Evolutionary conservation across 495 filamentous ascomycete species (phyloP), one percentile per base, ranked within the genome.

Genomic region (Umbilicaria muhlenbergii): DNA sequence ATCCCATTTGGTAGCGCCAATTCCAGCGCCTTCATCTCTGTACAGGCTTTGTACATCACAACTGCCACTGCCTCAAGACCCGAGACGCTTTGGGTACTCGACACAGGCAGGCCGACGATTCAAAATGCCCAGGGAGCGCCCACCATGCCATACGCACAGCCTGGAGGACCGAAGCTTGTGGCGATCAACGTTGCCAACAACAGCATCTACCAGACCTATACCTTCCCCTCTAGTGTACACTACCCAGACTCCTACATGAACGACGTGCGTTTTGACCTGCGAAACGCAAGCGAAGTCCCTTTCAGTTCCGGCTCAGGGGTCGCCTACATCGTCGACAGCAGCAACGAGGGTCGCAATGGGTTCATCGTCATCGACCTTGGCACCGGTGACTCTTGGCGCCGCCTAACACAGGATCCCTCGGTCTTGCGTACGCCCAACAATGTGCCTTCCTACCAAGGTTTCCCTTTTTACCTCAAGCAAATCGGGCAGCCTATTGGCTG

Each of bases 321-420:
- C 32, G 63, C 54, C 19, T 64, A 63, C 39, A 58, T 67, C 17
- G 52, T 59, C 35, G 63, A 67, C 47, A 61, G 55, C 46, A 59
- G 53, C 34, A 59, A 61, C 37, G 58, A 66, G 54, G 60, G 62
- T 17, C 54, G 60, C 24, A 58, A 55, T 5, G 63, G 60, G 14
- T 63, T 68, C 41, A 61, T 68, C 40, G 59, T 66, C 48, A 48
- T 66, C 46, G 60, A 66, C 47, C 58, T 68, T 16, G 56, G 51
- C 13, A 64, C 64, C 16, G 58, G 61, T 15, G 56, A 60, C 18
- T 58, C 56, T 21, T 66, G 60, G 61, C 57, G 63, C 11, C 63
- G 59, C 11, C 50, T 66, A 3, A 53, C 44, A 15, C 54, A 64
- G 38, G 56, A 66, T 17, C 49, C 53, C 4, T 62, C 58, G 33